A percentile compares a stretch with the other conserved stretches of the same genome.
Evolutionary conservation across 2,329 filamentous ascomycete species (phyloP).

Genomic region (Emmonsiellopsis sp.): DNA sequence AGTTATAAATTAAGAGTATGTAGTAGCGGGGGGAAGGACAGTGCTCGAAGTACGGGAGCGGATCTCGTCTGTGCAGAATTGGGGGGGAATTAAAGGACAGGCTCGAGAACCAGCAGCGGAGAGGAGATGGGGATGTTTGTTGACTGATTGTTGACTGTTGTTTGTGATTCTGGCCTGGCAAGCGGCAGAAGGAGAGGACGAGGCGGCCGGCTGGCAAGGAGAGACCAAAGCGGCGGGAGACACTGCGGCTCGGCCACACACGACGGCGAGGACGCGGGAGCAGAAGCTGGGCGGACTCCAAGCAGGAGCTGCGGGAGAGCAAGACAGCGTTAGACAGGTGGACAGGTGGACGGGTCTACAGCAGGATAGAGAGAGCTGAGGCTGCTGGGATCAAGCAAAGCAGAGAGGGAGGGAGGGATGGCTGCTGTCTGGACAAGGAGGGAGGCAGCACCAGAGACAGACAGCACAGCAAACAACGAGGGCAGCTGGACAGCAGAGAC

Average conservation of each 20-base stretch:
- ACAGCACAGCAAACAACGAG: not conserved
- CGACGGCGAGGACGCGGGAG: not conserved
- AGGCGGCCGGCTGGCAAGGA: not conserved
- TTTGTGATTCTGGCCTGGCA: not conserved
- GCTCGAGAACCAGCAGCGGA: constrained; percentile 2
- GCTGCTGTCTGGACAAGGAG: not conserved
- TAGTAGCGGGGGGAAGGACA: not conserved
- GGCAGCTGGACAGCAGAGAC: not conserved
- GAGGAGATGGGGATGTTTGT: not conserved
- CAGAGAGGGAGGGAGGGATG: not conserved
- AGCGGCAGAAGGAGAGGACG: constrained; percentile 1
- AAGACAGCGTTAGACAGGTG: no score
- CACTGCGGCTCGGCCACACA: not conserved
- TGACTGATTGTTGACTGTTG: not conserved
- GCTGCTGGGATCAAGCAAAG: no score
- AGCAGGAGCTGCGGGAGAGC: no score
- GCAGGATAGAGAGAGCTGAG: not conserved
- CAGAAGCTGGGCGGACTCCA: no score
- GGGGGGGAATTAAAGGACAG: not conserved
- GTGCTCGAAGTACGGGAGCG: not conserved
- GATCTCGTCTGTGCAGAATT: not conserved
- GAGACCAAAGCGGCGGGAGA: not conserved
- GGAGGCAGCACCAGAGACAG: not conserved
- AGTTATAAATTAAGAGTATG: not conserved
- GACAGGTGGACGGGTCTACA: not conserved